phyloP scores from a whole-genome alignment of 2,329 filamentous ascomycete species.

The Cladosporium velox region DNA sequence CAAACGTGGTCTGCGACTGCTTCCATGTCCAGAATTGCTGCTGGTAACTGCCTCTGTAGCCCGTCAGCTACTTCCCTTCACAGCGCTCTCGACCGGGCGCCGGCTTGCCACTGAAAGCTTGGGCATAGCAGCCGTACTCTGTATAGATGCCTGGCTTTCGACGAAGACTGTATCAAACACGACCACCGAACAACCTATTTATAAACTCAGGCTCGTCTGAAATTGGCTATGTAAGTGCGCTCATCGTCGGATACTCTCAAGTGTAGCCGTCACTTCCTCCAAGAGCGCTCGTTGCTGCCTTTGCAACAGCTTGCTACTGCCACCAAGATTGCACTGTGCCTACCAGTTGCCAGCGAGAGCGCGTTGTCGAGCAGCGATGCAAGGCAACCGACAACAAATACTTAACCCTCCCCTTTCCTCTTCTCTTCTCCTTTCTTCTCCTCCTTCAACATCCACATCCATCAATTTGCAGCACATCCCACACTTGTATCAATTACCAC shows the following conservation, averaged over 20 bases:
- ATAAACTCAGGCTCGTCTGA: too few species aligned
- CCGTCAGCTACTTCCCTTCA: too few species aligned
- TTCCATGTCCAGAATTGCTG: background rate
- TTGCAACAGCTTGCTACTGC: background rate
- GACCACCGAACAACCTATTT: too few species aligned
- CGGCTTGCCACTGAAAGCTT: too few species aligned
- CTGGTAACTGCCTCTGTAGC: too few species aligned
- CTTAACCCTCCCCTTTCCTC: background rate
- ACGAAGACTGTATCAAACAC: too few species aligned
- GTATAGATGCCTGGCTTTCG: too few species aligned
- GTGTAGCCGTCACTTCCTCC: too few species aligned
- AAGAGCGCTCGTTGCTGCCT: background rate
- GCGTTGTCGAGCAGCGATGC: background rate
- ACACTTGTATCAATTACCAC: constrained; percentile 1
- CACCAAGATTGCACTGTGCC: background rate
- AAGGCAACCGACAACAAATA: background rate
- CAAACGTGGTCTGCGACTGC: background rate
- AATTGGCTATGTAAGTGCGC: too few species aligned
- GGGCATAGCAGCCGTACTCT: too few species aligned
- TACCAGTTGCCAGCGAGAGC: background rate
- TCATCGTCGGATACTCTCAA: too few species aligned
- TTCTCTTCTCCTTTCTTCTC: background rate
- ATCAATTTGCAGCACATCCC: constrained; percentile 4
- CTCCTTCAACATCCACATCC: background rate
- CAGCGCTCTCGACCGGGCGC: too few species aligned